These are phyloP conservation scores for Aspergillus alliaceus DNA, from an alignment of 2,329 filamentous ascomycete genomes.

Conservation along the genomic window DNA sequence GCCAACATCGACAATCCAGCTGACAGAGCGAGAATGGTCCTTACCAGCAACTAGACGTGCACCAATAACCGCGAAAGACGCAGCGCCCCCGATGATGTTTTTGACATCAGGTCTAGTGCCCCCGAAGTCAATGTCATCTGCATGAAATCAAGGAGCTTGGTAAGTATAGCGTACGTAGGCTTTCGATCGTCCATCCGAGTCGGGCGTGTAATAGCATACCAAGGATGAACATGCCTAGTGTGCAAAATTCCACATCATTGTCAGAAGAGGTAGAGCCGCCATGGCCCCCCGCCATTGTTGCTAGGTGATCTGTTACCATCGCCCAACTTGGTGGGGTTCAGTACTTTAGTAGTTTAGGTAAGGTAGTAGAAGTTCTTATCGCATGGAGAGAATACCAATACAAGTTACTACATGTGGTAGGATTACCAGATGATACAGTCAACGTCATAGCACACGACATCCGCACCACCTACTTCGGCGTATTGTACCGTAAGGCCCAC, in stretches of 20 bases:
- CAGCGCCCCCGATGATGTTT: constrained; percentile 84
- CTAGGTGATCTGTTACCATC: neutral
- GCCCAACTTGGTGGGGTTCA: constrained; percentile 6
- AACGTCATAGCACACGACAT: neutral
- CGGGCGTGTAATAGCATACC: constrained; percentile 40
- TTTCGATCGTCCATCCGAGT: constrained; percentile 1
- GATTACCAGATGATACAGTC: neutral
- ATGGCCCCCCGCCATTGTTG: too few relatives aligned
- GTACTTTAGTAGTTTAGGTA: neutral
- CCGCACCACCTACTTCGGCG: neutral
- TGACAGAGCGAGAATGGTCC: constrained; percentile 65
- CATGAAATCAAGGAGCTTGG: neutral
- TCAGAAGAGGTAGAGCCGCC: neutral
- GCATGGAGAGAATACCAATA: neutral
- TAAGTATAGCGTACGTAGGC: constrained; percentile 17
- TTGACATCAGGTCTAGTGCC: constrained; percentile 67
- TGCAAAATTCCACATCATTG: constrained; percentile 56
- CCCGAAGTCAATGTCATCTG: constrained; percentile 89
- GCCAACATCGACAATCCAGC: constrained; percentile 89
- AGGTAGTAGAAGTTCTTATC: constrained; percentile 9
- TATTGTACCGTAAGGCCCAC: constrained; percentile 25
- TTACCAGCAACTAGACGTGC: constrained; percentile 81
- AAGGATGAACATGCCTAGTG: constrained; percentile 65
- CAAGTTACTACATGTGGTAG: neutral
- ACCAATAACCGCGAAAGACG: constrained; percentile 81